phyloP scores from a whole-genome alignment of 305 asterid species.

The Fraxinus velutina region DNA sequence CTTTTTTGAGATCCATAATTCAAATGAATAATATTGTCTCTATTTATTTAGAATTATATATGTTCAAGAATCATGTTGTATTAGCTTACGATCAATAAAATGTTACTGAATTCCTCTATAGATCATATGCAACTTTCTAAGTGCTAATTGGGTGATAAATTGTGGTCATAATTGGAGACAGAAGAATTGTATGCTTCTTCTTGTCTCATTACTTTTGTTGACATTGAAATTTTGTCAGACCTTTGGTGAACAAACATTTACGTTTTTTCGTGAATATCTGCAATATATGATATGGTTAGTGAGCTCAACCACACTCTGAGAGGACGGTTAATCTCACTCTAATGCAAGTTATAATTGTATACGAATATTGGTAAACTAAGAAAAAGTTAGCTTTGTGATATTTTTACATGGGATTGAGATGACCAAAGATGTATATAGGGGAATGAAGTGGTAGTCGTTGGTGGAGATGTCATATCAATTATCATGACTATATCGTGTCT shows the following conservation, averaged over 20 bases:
- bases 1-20: conserved; percentile 52
- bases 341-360: not conserved
- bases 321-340: not conserved
- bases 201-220: not conserved
- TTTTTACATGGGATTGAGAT: not conserved
- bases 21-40: not conserved
- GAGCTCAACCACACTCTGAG: not conserved
- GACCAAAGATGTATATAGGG: not conserved
- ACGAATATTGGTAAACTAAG: not conserved
- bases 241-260: not conserved
- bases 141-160: not conserved
- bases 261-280: not conserved
- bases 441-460: no score
- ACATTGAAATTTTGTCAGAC: not conserved
- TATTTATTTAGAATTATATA: not conserved
- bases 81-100: not conserved
- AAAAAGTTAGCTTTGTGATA: not conserved
- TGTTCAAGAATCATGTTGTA: not conserved
- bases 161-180: not conserved
- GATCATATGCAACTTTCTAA: not conserved
- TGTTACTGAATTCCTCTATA: not conserved
- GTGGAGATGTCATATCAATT: no score
- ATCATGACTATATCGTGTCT: no score
- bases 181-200: not conserved
- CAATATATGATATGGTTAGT: not conserved